phyloP scores from a whole-genome alignment of 2,329 filamentous ascomycete species.

The Colletotrichum tanaceti region DNA sequence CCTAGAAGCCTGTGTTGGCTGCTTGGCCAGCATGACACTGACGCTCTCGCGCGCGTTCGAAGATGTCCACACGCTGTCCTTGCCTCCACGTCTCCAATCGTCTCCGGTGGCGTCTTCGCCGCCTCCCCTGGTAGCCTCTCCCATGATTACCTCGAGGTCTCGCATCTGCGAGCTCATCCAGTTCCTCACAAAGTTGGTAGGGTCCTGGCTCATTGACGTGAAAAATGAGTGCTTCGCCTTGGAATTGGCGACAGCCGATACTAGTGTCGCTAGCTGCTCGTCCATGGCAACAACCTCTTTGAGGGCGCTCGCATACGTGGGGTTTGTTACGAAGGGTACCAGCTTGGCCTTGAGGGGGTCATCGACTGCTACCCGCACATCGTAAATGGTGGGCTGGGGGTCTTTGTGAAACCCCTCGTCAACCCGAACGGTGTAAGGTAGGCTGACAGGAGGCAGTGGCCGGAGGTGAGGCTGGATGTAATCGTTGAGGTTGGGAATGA shows the following conservation, averaged over 20 bases:
- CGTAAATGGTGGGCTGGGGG: constrained; percentile 86
- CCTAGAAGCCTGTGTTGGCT: constrained; percentile 47
- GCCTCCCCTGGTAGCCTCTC: constrained; percentile 77
- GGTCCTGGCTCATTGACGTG: constrained; percentile 80
- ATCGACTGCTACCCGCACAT: constrained; percentile 85
- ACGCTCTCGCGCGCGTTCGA: constrained; percentile 72
- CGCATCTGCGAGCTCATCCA: constrained; percentile 94
- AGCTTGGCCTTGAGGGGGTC: constrained; percentile 81
- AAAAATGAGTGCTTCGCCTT: constrained; percentile 94
- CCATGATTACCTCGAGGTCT: constrained; percentile 88
- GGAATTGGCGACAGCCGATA: constrained; percentile 84
- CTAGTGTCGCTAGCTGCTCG: constrained; percentile 83
- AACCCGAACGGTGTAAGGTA: constrained; percentile 93
- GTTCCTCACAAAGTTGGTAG: constrained; percentile 82
- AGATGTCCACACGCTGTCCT: constrained; percentile 66
- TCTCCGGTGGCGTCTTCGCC: constrained; percentile 67
- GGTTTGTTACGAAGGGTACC: constrained; percentile 73
- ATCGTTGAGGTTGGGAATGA: constrained; percentile 86
- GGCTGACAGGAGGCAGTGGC: constrained; percentile 82
- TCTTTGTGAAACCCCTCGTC: constrained; percentile 84
- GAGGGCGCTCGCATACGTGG: constrained; percentile 77
- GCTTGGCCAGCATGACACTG: constrained; percentile 68
- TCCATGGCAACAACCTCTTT: constrained; percentile 82
- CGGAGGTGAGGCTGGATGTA: constrained; percentile 82
- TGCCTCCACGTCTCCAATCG: constrained; percentile 75